These are phyloP conservation scores for Hygrocybe coccinea DNA, from an alignment of 768 basidiomycete species.

Conservation along the genomic window DNA sequence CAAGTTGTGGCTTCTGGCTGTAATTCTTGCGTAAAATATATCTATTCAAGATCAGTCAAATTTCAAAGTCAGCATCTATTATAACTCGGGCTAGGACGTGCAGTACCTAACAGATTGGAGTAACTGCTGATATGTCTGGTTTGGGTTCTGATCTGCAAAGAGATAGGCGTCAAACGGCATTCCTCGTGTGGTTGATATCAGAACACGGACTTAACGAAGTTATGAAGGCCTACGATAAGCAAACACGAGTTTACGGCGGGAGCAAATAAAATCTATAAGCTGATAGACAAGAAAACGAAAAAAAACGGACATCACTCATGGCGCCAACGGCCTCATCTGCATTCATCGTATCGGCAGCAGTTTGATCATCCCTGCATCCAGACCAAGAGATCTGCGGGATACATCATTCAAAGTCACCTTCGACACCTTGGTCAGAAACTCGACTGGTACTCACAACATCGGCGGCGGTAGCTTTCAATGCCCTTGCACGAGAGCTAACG, in stretches of 20 bases:
- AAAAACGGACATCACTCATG: slow-evolving; percentile 66
- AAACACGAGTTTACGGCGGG: neutral
- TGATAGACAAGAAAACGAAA: slow-evolving; percentile 23
- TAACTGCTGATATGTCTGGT: slow-evolving; percentile 63
- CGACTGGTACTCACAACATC: slow-evolving; percentile 50
- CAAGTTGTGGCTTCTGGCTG: slow-evolving; percentile 68
- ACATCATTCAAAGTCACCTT: neutral
- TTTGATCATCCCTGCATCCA: slow-evolving; percentile 66
- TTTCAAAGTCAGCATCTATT: neutral
- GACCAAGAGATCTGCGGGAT: slow-evolving; percentile 59
- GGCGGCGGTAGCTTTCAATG: slow-evolving; percentile 54
- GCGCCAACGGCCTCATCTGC: slow-evolving; percentile 67
- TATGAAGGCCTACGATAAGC: slow-evolving; percentile 53
- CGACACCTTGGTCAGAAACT: neutral
- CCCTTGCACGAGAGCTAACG: slow-evolving; percentile 29
- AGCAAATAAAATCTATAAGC: neutral
- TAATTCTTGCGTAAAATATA: slow-evolving; percentile 54
- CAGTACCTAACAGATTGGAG: slow-evolving; percentile 50
- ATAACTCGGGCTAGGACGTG: neutral
- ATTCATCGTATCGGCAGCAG: slow-evolving; percentile 65
- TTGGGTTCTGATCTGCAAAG: slow-evolving; percentile 41
- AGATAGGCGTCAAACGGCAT: neutral
- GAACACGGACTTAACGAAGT: slow-evolving; percentile 39
- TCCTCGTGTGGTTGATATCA: neutral
- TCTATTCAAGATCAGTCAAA: slow-evolving; percentile 24